Base-by-base conservation (phyloP, 2,329 filamentous ascomycete species). In the Ceratocystis ficicola region DNA sequence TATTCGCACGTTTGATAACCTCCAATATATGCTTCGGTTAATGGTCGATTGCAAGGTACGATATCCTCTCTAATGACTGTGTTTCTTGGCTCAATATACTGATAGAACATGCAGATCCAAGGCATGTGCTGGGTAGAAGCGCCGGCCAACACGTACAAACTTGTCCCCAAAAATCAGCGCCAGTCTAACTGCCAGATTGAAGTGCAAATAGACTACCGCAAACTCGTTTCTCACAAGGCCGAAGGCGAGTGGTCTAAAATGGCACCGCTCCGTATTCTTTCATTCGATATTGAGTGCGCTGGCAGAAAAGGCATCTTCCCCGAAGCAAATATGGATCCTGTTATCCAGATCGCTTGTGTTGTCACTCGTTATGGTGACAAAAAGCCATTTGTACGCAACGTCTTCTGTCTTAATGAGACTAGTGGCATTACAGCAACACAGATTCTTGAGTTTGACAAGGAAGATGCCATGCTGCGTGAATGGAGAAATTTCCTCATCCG, bases 41-140 rank as follows among this genome's bases (percentile, higher is more conserved):
- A 99, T 99, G 94, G 93, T 99, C 62, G 94, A 99, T 75, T 95
- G 89, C 70, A 88, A 92, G 75, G 86, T 89, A 78, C 70, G 77
- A 64, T 2, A n/a, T 20, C 6, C 32, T 12, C 2, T 7, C 41
- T 10, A 44, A 10, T n/a, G 17, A 1, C 17, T 3, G 7, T 59
- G 17, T 57, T n/a, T 15, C 28, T 6, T 59, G 20, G 32, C 28
- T 32, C 12, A 15, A 15, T 61, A 4, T 41, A 20, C 69, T 74
- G 64, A 74, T 67, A 32, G 30, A 4, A 62, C 66, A 30, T 6
- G 36, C 32, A 90, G 83, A 87, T 99, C 57, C 83, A 88, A 66
- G 94, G 94, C 69, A 99, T 99, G 94, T 93, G 91, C 1, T 99
- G 94, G 94, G 90, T 97, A 0, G 90, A 96, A 75, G 89, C 87